A percentile compares a stretch with the other conserved stretches of the same genome.
Evolutionary conservation across 495 filamentous ascomycete species (phyloP).

Genomic region (Xylaria longipes): DNA sequence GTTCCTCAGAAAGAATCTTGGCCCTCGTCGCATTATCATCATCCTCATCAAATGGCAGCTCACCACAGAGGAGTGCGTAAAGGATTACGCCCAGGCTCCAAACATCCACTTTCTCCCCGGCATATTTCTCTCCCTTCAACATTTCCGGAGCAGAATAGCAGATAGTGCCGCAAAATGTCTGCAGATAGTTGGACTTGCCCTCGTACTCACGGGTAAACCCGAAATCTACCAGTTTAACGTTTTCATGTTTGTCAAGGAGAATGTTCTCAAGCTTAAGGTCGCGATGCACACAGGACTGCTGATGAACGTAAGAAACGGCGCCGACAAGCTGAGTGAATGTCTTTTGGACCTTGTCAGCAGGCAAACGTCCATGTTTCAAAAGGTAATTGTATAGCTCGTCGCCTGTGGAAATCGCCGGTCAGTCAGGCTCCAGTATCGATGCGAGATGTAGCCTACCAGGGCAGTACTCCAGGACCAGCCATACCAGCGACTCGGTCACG

Average conservation of each 20-base stretch:
- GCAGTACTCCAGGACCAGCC: constrained; percentile 97
- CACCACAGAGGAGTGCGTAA: constrained; percentile 88
- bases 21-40: constrained; percentile 83
- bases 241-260: constrained; percentile 92
- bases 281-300: constrained; percentile 93
- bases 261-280: constrained; percentile 98
- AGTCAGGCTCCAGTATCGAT: background rate
- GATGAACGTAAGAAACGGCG: constrained; percentile 94
- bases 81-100: constrained; percentile 98
- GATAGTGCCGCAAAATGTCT: constrained; percentile 97
- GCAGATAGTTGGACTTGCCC: constrained; percentile 90
- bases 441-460: constrained; percentile 66
- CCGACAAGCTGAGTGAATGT: constrained; percentile 97
- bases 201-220: constrained; percentile 98
- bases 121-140: constrained; percentile 98
- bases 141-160: constrained; percentile 98
- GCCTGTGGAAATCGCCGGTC: constrained; percentile 55
- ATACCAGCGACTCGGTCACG: constrained; percentile 91
- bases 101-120: constrained; percentile 95
- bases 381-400: constrained; percentile 98
- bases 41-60: constrained; percentile 96
- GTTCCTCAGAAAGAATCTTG: constrained; percentile 83
- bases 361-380: constrained; percentile 80
- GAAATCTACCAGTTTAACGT: constrained; percentile 99
- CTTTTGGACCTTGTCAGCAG: constrained; percentile 88